These are phyloP conservation scores for Choanephora cucurbitarum DNA, from an alignment of 371 early-diverging fungal genomes.

Conservation along the genomic window DNA sequence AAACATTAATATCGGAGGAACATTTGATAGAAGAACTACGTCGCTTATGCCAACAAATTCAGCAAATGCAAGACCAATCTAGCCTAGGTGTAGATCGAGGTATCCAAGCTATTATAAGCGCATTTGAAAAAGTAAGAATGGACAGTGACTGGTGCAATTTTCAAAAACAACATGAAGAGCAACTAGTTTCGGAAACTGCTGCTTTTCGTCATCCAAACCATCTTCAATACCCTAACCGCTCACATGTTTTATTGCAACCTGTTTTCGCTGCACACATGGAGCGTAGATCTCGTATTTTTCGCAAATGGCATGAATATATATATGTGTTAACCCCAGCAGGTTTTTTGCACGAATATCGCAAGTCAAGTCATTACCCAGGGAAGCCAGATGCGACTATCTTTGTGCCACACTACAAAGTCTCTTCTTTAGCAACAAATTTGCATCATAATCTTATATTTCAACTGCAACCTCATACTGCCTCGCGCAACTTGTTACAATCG, in stretches of 20 bases:
- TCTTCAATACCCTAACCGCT: conserved; percentile 40
- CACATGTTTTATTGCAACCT: conserved; percentile 41
- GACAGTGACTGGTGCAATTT: conserved; percentile 40
- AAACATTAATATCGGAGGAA: conserved; percentile 34
- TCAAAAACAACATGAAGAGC: conserved; percentile 22
- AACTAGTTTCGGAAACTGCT: conserved; percentile 39
- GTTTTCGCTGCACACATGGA: conserved; percentile 48
- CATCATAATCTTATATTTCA: conserved; percentile 46
- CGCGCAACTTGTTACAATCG: conserved; percentile 13
- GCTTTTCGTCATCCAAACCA: conserved; percentile 40
- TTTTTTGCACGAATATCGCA: conserved; percentile 44
- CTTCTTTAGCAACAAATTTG: conserved; percentile 36
- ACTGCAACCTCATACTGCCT: conserved; percentile 32
- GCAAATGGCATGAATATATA: conserved; percentile 44
- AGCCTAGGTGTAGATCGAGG: conserved; percentile 29
- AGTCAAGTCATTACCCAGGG: conserved; percentile 27
- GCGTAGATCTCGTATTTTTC: conserved; percentile 32
- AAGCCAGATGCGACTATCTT: conserved; percentile 32
- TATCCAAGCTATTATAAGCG: conserved; percentile 18
- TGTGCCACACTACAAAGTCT: conserved; percentile 45
- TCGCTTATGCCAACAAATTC: conserved; percentile 33
- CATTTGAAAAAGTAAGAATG: conserved; percentile 19
- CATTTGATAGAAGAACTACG: conserved; percentile 36
- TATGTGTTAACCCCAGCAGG: conserved; percentile 51
- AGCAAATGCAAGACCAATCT: conserved; percentile 25